Conservation (phyloP, 495 filamentous ascomycete species). For the Penicillium taxi region DNA sequence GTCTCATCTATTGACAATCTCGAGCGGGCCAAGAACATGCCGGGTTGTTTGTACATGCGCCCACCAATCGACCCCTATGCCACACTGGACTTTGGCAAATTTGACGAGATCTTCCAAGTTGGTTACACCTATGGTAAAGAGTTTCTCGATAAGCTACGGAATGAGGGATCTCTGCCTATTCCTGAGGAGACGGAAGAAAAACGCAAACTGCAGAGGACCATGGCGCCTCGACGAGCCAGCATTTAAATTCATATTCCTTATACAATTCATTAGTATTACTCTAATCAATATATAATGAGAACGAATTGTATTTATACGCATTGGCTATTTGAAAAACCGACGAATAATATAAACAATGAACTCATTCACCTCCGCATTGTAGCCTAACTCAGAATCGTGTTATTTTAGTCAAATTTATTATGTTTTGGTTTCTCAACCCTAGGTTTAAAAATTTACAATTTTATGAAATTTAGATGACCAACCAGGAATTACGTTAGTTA, state of each 20-base stretch:
- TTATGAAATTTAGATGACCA: too few species aligned
- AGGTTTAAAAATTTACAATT: too few species aligned
- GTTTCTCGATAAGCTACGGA: constrained; percentile 64
- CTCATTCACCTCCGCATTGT: too few species aligned
- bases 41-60: constrained; percentile 89
- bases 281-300: too few species aligned
- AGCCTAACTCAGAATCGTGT: too few species aligned
- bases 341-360: too few species aligned
- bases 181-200: constrained; percentile 75
- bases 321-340: too few species aligned
- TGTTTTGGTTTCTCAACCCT: too few species aligned
- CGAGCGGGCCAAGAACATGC: constrained; percentile 79
- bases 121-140: constrained; percentile 80
- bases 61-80: constrained; percentile 91
- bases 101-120: constrained; percentile 89
- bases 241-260: constrained; percentile 51
- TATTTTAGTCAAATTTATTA: too few species aligned
- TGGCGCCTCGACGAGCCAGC: constrained; percentile 89
- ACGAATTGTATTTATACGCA: too few species aligned
- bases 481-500: too few species aligned
- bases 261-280: too few species aligned
- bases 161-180: constrained; percentile 60
- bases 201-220: constrained; percentile 79
- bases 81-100: constrained; percentile 92
- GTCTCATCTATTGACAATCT: constrained; percentile 88